These are phyloP conservation scores for Lodderomyces parapsilosis DNA, from an alignment of 1,139 yeast species.

Conservation along the genomic window DNA sequence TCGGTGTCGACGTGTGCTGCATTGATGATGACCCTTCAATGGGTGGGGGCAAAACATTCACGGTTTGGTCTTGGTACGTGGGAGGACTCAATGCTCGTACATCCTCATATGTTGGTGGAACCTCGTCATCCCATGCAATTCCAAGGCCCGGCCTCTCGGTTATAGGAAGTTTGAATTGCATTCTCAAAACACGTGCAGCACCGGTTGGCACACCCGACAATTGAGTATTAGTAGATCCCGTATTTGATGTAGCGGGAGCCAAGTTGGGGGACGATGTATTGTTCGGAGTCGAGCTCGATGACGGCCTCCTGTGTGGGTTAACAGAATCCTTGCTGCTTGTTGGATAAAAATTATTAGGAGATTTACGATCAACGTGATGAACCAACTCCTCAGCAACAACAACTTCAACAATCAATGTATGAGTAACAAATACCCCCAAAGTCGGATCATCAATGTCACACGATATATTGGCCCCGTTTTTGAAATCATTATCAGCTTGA, in stretches of 20 bases:
- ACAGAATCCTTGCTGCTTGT: slow-evolving; percentile 12
- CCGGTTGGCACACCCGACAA: slow-evolving; percentile 73
- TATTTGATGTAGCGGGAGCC: slow-evolving; percentile 4
- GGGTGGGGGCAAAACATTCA: slow-evolving; percentile 21
- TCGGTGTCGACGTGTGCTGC: slow-evolving; percentile 30
- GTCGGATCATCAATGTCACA: slow-evolving; percentile 84
- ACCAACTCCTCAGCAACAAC: slow-evolving; percentile 90
- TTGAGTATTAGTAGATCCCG: neutral
- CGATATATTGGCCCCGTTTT: slow-evolving; percentile 58
- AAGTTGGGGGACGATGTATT: neutral
- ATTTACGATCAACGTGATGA: slow-evolving; percentile 28
- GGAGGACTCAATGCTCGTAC: slow-evolving; percentile 87
- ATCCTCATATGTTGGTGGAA: slow-evolving; percentile 92
- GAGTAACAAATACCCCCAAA: slow-evolving; percentile 73
- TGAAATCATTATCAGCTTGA: slow-evolving; percentile 18
- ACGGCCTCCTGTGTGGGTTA: slow-evolving; percentile 2
- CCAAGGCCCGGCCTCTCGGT: slow-evolving; percentile 95
- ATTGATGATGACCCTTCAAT: slow-evolving; percentile 16
- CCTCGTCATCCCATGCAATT: slow-evolving; percentile 98
- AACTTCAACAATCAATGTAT: slow-evolving; percentile 75
- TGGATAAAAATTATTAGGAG: slow-evolving; percentile 23
- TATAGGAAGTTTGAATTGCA: slow-evolving; percentile 81
- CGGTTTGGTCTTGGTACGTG: slow-evolving; percentile 49
- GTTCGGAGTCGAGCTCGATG: neutral
- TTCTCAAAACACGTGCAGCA: slow-evolving; percentile 87